Percentiles rank a stretch among this genome's conserved stretches.
phyloP scores from a whole-genome alignment of 2,329 filamentous ascomycete genomes.

The Anthostomella pinea region DNA sequence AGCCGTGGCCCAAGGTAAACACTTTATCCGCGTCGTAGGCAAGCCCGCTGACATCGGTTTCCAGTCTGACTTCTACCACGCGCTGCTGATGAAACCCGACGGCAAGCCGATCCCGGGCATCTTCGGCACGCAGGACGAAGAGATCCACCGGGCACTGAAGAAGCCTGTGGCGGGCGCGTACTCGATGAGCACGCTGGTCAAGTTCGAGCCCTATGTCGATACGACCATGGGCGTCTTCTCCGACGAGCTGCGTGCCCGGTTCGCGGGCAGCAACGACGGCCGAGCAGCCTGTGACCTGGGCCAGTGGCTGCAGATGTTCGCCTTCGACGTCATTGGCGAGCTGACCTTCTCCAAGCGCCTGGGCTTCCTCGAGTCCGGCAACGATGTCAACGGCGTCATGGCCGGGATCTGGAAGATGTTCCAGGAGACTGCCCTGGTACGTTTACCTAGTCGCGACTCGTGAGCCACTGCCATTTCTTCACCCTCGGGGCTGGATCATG shows the following conservation, averaged over 20 bases:
- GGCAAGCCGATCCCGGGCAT: constrained; percentile 18
- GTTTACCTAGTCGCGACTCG: no score
- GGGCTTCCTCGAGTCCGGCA: constrained; percentile 9
- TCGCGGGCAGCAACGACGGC: constrained; percentile 1
- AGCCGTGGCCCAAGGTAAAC: no score
- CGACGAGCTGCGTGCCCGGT: constrained; percentile 8
- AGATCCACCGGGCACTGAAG: constrained; percentile 17
- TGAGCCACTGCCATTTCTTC: no score
- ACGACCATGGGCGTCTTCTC: constrained; percentile 18
- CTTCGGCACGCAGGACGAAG: constrained; percentile 24
- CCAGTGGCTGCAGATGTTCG: constrained; percentile 20
- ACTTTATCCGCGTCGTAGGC: no score
- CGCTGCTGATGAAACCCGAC: constrained; percentile 17
- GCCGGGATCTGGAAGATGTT: constrained; percentile 11
- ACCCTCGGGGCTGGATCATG: no score
- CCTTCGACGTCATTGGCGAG: constrained; percentile 15
- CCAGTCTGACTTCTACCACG: constrained; percentile 22
- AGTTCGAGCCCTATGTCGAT: constrained; percentile 24
- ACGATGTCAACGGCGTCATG: constrained; percentile 7
- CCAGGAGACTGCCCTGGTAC: no score
- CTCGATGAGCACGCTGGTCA: constrained; percentile 23
- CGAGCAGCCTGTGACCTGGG: constrained; percentile 5
- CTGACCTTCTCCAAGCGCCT: constrained; percentile 8
- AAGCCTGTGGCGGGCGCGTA: constrained; percentile 20
- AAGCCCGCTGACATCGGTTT: no score